A percentile compares a stretch with the other conserved stretches of the same genome.
These are phyloP conservation scores for Globisporangium yorkense DNA, from an alignment of 352 stramenopile species.

Conservation along the genomic window DNA sequence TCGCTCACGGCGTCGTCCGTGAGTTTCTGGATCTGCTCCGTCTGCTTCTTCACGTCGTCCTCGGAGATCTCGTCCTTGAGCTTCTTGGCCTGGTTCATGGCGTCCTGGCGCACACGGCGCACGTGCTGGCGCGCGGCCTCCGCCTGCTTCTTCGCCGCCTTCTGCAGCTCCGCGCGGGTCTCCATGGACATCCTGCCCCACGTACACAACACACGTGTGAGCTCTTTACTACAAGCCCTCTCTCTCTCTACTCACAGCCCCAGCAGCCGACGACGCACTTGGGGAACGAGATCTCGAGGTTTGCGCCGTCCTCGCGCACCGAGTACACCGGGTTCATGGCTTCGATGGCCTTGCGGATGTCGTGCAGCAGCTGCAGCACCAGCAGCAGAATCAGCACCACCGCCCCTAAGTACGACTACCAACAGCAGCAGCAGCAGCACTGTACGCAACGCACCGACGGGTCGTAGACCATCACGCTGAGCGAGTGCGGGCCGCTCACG, in stretches of 20 bases:
- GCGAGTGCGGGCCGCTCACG: conserved; percentile 49
- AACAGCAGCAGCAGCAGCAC: background rate
- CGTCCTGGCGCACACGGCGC: conserved; percentile 77
- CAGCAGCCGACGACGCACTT: conserved; percentile 37
- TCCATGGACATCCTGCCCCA: conserved; percentile 73
- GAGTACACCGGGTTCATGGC: conserved; percentile 71
- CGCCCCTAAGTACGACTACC: background rate
- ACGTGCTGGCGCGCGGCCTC: conserved; percentile 78
- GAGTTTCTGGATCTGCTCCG: conserved; percentile 77
- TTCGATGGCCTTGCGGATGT: conserved; percentile 74
- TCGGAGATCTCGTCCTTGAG: conserved; percentile 76
- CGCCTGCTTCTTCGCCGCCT: conserved; percentile 78
- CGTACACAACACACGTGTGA: background rate
- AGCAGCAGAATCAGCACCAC: background rate
- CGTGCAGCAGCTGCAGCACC: conserved; percentile 40
- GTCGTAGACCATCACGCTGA: conserved; percentile 78
- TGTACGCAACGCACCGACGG: conserved; percentile 41
- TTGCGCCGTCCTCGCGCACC: conserved; percentile 56
- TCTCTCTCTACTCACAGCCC: background rate
- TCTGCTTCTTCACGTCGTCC: conserved; percentile 68
- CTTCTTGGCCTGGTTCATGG: conserved; percentile 81
- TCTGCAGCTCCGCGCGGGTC: conserved; percentile 71
- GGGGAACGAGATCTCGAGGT: conserved; percentile 74
- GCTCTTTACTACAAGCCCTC: background rate
- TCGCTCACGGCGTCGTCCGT: conserved; percentile 65